Evolutionary conservation across 257 asterid genomes (phyloP).

Genomic region (Marsdenia floribunda): DNA sequence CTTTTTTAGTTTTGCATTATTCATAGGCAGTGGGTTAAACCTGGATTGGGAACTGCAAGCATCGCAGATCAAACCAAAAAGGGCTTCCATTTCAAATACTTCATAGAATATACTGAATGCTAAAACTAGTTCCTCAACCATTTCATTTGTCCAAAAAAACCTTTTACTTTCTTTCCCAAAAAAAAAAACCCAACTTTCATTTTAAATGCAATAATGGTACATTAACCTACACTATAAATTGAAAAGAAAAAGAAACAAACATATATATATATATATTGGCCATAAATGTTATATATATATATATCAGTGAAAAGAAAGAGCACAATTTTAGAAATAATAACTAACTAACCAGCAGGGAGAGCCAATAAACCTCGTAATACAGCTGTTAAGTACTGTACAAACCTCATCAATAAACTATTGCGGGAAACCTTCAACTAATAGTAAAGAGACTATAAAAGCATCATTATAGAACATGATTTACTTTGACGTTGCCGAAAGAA

Average conservation of each 20-base stretch:
- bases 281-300: too few species aligned
- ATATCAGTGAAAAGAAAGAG: not conserved
- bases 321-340: not conserved
- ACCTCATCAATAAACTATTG: not conserved
- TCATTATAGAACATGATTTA: slow-evolving; percentile 51
- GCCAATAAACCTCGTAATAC: slow-evolving; percentile 60
- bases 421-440: not conserved
- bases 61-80: not conserved
- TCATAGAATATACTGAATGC: not conserved
- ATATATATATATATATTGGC: too few species aligned
- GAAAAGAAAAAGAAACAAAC: too few species aligned
- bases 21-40: not conserved
- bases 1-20: not conserved
- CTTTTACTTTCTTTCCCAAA: not conserved
- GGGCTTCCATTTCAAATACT: not conserved
- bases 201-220: too few species aligned
- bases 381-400: slow-evolving; percentile 60
- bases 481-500: slow-evolving; percentile 43
- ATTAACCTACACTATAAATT: too few species aligned
- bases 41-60: not conserved
- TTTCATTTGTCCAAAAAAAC: not conserved
- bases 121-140: not conserved
- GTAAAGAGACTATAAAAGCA: not conserved
- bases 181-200: not conserved
- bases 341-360: slow-evolving; percentile 66